A percentile compares a stretch with the other conserved stretches of the same genome.
Evolutionary conservation across 345 rosid species (phyloP).

Genomic region (Dipteronia sinensis): DNA sequence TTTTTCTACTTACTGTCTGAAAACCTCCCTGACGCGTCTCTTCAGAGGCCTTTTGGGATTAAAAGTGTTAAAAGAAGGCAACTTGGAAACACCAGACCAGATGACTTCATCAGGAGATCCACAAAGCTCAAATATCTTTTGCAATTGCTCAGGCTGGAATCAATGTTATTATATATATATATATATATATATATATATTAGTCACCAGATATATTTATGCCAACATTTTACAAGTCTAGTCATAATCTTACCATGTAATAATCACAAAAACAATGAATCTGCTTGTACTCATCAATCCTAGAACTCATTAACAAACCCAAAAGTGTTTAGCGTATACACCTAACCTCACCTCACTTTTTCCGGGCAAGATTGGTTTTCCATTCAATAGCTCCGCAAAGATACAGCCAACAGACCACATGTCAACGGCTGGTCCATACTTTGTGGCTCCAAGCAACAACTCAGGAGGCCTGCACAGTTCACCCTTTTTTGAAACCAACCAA

Average conservation of each 20-base stretch:
- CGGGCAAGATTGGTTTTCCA: conserved; percentile 91
- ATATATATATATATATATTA: too few relatives aligned
- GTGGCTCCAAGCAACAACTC: conserved; percentile 96
- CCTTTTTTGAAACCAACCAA: not conserved
- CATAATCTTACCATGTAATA: not conserved
- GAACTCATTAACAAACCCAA: not conserved
- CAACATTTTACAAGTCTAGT: not conserved
- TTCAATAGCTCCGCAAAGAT: conserved; percentile 92
- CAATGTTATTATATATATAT: not conserved
- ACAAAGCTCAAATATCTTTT: conserved; percentile 76
- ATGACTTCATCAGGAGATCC: conserved; percentile 73
- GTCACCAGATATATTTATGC: not conserved
- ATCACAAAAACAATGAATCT: not conserved
- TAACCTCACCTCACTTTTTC: conserved; percentile 75
- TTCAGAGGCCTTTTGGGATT: conserved; percentile 73
- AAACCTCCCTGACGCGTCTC: conserved; percentile 81
- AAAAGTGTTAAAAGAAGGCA: conserved; percentile 75
- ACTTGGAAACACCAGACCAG: conserved; percentile 80
- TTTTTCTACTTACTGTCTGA: conserved; percentile 63
- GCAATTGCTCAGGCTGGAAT: conserved; percentile 69
- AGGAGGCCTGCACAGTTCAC: conserved; percentile 65
- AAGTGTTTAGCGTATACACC: not conserved
- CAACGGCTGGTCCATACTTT: conserved; percentile 93
- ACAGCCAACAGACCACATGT: conserved; percentile 98
- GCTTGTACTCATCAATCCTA: not conserved